These are phyloP conservation scores for Massospora cicadina DNA, from an alignment of 371 early-diverging fungal genomes.

Conservation along the genomic window DNA sequence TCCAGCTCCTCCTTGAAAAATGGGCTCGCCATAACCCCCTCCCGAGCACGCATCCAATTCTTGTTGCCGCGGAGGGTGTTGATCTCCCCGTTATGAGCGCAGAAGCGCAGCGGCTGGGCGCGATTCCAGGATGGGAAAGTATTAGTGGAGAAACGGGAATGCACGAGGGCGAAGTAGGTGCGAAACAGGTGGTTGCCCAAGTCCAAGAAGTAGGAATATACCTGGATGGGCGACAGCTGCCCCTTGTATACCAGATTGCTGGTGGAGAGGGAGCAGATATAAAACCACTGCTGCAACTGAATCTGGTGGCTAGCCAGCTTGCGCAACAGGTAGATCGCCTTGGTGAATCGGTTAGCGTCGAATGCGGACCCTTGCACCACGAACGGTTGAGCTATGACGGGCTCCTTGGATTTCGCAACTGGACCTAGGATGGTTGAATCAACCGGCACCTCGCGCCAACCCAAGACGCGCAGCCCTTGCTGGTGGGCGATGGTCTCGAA, in stretches of 20 bases:
- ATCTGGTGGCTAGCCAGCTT: slow-evolving; percentile 74
- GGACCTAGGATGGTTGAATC: slow-evolving; percentile 80
- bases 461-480: slow-evolving; percentile 54
- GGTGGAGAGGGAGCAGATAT: slow-evolving; percentile 82
- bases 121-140: slow-evolving; percentile 97
- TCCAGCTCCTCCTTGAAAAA: slow-evolving; percentile 64
- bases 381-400: slow-evolving; percentile 87
- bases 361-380: slow-evolving; percentile 27
- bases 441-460: slow-evolving; percentile 82
- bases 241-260: slow-evolving; percentile 93
- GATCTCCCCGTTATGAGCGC: slow-evolving; percentile 96
- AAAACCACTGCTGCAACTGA: slow-evolving; percentile 74
- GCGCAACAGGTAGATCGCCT: slow-evolving; percentile 72
- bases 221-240: slow-evolving; percentile 81
- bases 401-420: slow-evolving; percentile 71
- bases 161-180: slow-evolving; percentile 88
- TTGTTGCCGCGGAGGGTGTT: slow-evolving; percentile 95
- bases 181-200: slow-evolving; percentile 55
- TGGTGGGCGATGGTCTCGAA: slow-evolving; percentile 58
- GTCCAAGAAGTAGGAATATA: slow-evolving; percentile 80
- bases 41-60: slow-evolving; percentile 96
- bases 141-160: slow-evolving; percentile 96
- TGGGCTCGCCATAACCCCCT: slow-evolving; percentile 73
- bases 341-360: slow-evolving; percentile 57
- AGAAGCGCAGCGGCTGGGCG: slow-evolving; percentile 92